Conservation (phyloP, 108 stramenopile species). For the Nannochloropsis gaditana region DNA sequence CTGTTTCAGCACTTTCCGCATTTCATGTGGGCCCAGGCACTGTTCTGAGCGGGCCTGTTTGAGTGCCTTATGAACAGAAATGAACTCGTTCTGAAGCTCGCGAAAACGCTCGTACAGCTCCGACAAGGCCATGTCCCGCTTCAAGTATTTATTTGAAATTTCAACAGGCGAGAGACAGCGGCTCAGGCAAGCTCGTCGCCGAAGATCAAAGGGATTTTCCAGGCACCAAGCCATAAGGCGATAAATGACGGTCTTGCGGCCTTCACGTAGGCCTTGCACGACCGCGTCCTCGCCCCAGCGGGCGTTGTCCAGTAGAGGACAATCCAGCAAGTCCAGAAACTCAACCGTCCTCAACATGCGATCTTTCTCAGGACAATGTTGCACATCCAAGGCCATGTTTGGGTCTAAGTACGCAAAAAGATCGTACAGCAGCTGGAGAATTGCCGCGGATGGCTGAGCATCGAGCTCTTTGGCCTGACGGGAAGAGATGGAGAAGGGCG, state of each 20-base stretch:
- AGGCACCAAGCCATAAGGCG: not conserved
- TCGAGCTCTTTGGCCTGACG: not conserved
- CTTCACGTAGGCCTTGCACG: not conserved
- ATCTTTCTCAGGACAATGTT: not conserved
- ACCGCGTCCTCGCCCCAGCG: not conserved
- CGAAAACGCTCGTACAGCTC: not conserved
- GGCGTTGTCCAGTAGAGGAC: not conserved
- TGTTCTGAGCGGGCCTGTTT: not conserved
- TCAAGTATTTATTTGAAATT: not conserved
- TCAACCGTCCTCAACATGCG: not conserved
- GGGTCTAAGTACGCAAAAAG: not conserved
- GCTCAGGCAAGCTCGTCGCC: not conserved
- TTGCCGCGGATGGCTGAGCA: not conserved
- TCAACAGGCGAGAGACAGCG: not conserved
- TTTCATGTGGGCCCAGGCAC: not conserved
- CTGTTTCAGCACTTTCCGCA: not conserved
- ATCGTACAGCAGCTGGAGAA: slow-evolving; percentile 5
- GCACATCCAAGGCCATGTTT: not conserved
- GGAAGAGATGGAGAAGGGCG: not conserved
- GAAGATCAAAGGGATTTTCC: not conserved
- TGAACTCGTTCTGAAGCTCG: slow-evolving; percentile 1
- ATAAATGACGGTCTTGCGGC: not conserved
- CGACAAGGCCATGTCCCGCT: not conserved
- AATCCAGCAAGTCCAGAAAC: not conserved
- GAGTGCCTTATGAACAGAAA: not conserved